Evolutionary conservation across 352 stramenopile species (phyloP).

Genomic region (Phytophthora sojae): DNA sequence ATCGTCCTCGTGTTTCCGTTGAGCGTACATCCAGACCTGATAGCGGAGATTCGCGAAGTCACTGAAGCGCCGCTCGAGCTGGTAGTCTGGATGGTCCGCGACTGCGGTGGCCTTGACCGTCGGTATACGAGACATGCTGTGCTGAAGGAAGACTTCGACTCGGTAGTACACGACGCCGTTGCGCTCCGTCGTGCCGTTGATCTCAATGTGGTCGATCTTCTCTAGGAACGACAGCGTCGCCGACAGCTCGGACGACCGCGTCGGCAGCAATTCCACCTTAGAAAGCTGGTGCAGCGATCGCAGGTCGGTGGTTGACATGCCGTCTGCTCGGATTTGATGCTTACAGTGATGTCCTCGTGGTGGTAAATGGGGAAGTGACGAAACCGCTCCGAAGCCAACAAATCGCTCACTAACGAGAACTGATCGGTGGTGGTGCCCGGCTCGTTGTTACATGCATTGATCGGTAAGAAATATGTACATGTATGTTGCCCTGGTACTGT

Average conservation of each 20-base stretch:
- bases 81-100: conserved; percentile 42
- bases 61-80: conserved; percentile 48
- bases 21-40: conserved; percentile 45
- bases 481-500: no score
- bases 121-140: conserved; percentile 54
- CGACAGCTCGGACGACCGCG: conserved; percentile 20
- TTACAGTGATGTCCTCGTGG: background rate
- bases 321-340: background rate
- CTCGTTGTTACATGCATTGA: background rate
- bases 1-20: conserved; percentile 31
- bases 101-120: conserved; percentile 44
- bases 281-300: conserved; percentile 27
- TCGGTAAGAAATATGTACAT: no score
- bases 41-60: conserved; percentile 52
- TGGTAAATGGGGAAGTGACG: conserved; percentile 21
- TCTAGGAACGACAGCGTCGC: conserved; percentile 34
- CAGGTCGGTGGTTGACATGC: background rate
- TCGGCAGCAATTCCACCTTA: conserved; percentile 31
- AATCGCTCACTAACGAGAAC: background rate
- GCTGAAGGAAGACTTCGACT: conserved; percentile 60
- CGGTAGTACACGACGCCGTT: conserved; percentile 54
- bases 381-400: background rate
- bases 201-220: conserved; percentile 54
- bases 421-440: background rate
- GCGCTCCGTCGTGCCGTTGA: conserved; percentile 40